Conservation (phyloP, 202 grass and related monocot genomes). For the Digitaria exilis region DNA sequence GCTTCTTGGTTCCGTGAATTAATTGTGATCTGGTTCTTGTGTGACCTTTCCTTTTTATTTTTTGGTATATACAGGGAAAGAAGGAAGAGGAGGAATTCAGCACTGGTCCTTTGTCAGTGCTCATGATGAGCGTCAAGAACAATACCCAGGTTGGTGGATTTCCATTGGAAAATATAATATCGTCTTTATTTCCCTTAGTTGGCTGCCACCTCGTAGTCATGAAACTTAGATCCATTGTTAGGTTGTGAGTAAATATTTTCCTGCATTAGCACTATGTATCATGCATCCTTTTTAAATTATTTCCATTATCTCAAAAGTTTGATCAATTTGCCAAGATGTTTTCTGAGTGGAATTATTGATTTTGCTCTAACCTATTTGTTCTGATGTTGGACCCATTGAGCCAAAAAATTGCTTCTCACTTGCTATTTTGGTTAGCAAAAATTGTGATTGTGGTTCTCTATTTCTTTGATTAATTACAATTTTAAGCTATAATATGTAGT, state of each 20-base stretch:
- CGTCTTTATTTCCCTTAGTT: background rate
- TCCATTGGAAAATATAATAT: background rate
- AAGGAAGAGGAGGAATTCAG: conserved; percentile 99
- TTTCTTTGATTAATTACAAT: background rate
- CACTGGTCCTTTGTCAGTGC: conserved; percentile 89
- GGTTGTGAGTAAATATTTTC: background rate
- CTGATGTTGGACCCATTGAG: background rate
- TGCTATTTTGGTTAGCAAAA: background rate
- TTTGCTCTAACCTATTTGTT: background rate
- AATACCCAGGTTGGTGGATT: conserved; percentile 71
- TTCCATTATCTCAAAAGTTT: background rate
- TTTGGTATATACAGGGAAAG: conserved; percentile 44
- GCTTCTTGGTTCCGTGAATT: background rate
- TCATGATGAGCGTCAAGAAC: conserved; percentile 96
- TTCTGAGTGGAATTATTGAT: background rate
- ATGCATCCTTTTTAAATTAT: background rate
- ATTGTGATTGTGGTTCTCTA: background rate
- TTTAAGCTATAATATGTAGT: background rate
- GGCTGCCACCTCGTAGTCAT: background rate
- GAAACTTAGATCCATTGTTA: background rate
- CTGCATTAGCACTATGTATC: background rate
- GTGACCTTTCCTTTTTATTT: background rate
- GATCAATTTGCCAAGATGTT: background rate
- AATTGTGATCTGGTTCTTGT: background rate
- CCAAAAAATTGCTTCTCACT: background rate